Conservation (phyloP, 2,329 filamentous ascomycete genomes). For the Daldinia sp. region DNA sequence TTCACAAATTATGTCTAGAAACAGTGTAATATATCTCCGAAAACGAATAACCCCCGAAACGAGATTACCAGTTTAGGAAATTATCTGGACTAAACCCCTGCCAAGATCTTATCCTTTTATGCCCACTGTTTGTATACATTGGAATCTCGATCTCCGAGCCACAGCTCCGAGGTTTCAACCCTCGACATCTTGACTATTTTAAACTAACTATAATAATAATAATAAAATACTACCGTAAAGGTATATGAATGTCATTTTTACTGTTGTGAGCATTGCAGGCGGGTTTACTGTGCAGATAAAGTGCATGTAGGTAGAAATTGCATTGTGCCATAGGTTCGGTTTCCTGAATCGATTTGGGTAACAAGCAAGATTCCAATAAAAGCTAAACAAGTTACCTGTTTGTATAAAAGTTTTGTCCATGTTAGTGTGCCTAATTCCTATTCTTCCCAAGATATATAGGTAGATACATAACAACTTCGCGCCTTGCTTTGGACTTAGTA, state of each 20-base stretch:
- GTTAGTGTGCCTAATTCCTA: no score
- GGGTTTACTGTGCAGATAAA: no score
- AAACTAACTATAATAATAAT: no score
- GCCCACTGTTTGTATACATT: no score
- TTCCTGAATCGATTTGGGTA: background rate
- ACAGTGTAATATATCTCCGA: no score
- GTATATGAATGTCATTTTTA: no score
- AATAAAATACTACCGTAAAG: no score
- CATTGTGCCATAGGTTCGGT: background rate
- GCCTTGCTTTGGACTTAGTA: background rate
- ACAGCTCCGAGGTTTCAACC: constrained; percentile 27
- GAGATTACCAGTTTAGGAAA: background rate
- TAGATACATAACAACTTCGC: background rate
- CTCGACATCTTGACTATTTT: no score
- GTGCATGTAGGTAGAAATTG: background rate
- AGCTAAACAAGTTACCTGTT: background rate
- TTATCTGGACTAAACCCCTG: background rate
- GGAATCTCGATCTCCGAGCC: constrained; percentile 28
- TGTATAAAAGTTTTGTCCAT: background rate
- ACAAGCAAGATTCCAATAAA: constrained; percentile 4
- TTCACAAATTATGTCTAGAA: no score
- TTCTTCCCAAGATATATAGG: background rate
- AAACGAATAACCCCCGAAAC: background rate
- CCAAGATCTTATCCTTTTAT: background rate
- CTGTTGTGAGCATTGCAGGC: no score